Percentiles rank a stretch among this genome's conserved stretches.
Conservation (phyloP, 441 rosid species). For the Rhodomyrtus psidioides region DNA sequence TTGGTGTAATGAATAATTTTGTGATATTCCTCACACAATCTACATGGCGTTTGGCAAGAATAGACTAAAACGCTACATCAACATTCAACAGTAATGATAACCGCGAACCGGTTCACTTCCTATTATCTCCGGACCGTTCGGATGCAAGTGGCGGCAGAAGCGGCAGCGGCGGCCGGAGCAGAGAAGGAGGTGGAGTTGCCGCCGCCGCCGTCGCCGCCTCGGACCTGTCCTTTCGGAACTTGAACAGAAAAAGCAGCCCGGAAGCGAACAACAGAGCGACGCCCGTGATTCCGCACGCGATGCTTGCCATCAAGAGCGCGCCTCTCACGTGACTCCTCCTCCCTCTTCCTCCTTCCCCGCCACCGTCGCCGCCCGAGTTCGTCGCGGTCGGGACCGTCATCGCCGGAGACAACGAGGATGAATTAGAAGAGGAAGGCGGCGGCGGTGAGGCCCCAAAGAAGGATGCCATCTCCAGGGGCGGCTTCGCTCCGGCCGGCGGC, state of each 20-base stretch:
- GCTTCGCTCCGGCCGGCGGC: slow-evolving; percentile 18
- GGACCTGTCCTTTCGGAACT: slow-evolving; percentile 12
- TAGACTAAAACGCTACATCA: not conserved
- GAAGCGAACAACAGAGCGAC: slow-evolving; percentile 39
- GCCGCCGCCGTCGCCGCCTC: not conserved
- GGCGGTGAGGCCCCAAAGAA: slow-evolving; percentile 43
- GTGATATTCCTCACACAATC: not conserved
- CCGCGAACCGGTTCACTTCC: not conserved
- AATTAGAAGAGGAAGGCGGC: slow-evolving; percentile 5
- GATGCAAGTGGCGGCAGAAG: not conserved
- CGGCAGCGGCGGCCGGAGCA: not conserved
- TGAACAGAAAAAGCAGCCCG: slow-evolving; percentile 28
- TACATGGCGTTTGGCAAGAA: not conserved
- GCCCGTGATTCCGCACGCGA: slow-evolving; percentile 54
- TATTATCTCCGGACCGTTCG: not conserved
- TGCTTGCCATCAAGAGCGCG: slow-evolving; percentile 49
- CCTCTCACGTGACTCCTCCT: slow-evolving; percentile 32
- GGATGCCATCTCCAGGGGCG: slow-evolving; percentile 38
- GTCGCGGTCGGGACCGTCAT: slow-evolving; percentile 32
- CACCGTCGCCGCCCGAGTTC: slow-evolving; percentile 2
- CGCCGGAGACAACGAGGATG: not conserved
- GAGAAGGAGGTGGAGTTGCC: not conserved
- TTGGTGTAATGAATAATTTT: not conserved
- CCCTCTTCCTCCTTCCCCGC: not conserved
- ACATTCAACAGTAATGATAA: not conserved